A percentile compares a stretch with the other conserved stretches of the same genome.
Conservation (phyloP, 192 early-diverging fungal species). For the Chytriomyces sp. region DNA sequence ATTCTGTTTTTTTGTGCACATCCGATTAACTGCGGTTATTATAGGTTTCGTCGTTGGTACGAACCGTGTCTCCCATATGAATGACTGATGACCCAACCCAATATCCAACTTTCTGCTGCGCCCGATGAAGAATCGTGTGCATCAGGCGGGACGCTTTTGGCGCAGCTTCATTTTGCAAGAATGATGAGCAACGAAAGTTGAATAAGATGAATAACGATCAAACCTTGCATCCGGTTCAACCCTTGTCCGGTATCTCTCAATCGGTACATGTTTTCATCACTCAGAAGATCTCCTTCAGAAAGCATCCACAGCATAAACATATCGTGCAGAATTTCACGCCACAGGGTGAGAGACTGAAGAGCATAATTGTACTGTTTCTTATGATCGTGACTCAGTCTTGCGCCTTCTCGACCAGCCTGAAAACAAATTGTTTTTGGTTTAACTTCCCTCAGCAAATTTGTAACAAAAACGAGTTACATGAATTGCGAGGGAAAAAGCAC, state of each 20-base stretch:
- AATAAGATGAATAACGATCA: not conserved
- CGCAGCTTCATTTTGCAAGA: conserved; percentile 50
- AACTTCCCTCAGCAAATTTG: conserved; percentile 1
- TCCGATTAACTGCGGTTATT: not conserved
- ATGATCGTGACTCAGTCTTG: conserved; percentile 91
- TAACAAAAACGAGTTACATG: conserved; percentile 30
- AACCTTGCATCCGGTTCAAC: conserved; percentile 87
- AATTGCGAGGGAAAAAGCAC: conserved; percentile 79
- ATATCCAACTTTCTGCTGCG: conserved; percentile 77
- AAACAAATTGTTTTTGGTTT: not conserved
- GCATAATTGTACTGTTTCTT: conserved; percentile 92
- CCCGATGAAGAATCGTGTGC: conserved; percentile 87
- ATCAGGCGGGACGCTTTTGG: conserved; percentile 82
- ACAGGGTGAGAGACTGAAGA: conserved; percentile 89
- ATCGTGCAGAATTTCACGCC: conserved; percentile 91
- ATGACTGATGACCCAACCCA: conserved; percentile 98
- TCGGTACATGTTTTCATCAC: conserved; percentile 77
- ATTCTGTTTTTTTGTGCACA: conserved; percentile 58
- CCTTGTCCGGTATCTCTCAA: conserved; percentile 97
- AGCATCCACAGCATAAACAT: conserved; percentile 89
- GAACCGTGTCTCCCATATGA: conserved; percentile 89
- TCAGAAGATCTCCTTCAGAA: conserved; percentile 86
- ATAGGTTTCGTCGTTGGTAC: not conserved
- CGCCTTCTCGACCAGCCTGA: conserved; percentile 75
- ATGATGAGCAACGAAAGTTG: conserved; percentile 10